phyloP scores from a whole-genome alignment of 495 filamentous ascomycete species.

The Elasticomyces elasticus region DNA sequence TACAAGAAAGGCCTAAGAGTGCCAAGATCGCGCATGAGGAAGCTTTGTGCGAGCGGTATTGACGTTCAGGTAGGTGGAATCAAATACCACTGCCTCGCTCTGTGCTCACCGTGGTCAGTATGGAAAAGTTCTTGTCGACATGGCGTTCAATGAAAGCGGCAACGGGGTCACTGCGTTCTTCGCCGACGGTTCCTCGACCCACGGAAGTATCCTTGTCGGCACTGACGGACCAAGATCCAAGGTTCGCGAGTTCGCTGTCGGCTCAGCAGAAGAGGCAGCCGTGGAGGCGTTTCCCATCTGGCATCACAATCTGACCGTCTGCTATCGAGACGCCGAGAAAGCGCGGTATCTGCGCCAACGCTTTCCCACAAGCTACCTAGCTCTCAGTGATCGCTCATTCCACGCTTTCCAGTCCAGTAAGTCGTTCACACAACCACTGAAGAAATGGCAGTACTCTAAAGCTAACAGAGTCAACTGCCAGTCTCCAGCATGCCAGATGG shows the following conservation, averaged over 20 bases:
- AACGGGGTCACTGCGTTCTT: slow-evolving; percentile 12
- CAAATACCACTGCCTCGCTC: neutral
- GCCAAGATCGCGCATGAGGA: slow-evolving; percentile 4
- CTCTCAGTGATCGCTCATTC: neutral
- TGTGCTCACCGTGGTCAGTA: slow-evolving; percentile 8
- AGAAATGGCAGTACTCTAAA: too few species aligned
- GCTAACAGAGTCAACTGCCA: slow-evolving; percentile 4
- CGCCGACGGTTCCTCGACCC: neutral
- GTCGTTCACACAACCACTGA: too few species aligned
- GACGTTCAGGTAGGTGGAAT: slow-evolving; percentile 5
- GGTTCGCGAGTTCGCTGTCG: slow-evolving; percentile 20
- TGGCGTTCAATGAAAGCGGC: slow-evolving; percentile 18
- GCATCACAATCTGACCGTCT: slow-evolving; percentile 19
- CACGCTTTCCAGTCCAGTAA: slow-evolving; percentile 2
- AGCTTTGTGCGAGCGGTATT: slow-evolving; percentile 2
- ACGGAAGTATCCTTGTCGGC: slow-evolving; percentile 17
- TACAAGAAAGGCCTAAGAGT: slow-evolving; percentile 7
- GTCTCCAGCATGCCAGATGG: slow-evolving; percentile 24
- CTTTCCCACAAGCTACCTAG: neutral
- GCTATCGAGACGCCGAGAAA: slow-evolving; percentile 30
- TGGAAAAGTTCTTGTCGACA: slow-evolving; percentile 12
- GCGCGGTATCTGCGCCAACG: slow-evolving; percentile 23
- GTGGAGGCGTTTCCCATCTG: slow-evolving; percentile 9
- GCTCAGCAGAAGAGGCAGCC: slow-evolving; percentile 11
- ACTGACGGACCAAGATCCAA: slow-evolving; percentile 22